phyloP scores from a whole-genome alignment of 1,139 yeast species.

The Diutina scorzettiae region DNA sequence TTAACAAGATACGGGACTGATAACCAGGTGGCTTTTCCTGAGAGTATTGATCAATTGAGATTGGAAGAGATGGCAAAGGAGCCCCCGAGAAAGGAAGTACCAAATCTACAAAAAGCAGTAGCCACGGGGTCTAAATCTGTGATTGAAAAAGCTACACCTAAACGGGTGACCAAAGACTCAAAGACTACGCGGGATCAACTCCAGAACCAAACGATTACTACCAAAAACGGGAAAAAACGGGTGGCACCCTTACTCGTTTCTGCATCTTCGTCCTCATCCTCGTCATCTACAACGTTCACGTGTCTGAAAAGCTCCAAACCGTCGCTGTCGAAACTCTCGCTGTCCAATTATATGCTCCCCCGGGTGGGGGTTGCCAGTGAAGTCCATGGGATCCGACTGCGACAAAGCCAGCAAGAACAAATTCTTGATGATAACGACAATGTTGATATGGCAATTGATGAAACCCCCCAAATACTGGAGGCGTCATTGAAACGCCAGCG shows the following conservation, averaged over 20 bases:
- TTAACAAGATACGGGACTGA: constrained; percentile 82
- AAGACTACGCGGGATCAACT: constrained; percentile 8
- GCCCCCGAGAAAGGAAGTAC: too few species aligned
- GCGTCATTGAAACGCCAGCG: constrained; percentile 24
- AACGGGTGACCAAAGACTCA: neutral
- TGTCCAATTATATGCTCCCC: constrained; percentile 30
- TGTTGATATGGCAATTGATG: constrained; percentile 30
- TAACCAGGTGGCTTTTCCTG: constrained; percentile 77
- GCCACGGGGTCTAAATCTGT: neutral
- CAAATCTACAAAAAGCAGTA: neutral
- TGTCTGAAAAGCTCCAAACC: constrained; percentile 13
- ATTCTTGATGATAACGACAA: constrained; percentile 29
- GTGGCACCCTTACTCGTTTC: constrained; percentile 79
- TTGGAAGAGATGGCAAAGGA: constrained; percentile 38
- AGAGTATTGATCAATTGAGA: constrained; percentile 64
- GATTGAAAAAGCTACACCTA: neutral
- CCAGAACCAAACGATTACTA: constrained; percentile 35
- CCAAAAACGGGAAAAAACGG: constrained; percentile 75
- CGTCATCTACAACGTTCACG: neutral
- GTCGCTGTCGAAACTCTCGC: constrained; percentile 24
- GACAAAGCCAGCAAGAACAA: constrained; percentile 16
- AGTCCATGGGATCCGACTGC: constrained; percentile 29
- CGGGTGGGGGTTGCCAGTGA: constrained; percentile 36
- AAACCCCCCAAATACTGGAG: constrained; percentile 16
- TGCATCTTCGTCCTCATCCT: constrained; percentile 18